These are phyloP conservation scores for Xylaria sp. DNA, from an alignment of 2,329 filamentous ascomycete genomes.

Conservation along the genomic window DNA sequence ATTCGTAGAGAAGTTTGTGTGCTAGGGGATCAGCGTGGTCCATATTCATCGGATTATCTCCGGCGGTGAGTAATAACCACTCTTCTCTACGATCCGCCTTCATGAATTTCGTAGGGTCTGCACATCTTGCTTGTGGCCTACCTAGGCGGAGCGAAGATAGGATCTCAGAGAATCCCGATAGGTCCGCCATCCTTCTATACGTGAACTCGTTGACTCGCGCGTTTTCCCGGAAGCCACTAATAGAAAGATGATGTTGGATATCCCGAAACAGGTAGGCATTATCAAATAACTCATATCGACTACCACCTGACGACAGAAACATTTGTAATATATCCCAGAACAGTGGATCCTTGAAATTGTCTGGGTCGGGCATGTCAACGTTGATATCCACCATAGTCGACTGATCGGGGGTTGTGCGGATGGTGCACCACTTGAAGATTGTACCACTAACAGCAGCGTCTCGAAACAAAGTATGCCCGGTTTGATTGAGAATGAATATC, in stretches of 20 bases:
- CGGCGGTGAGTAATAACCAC: not conserved
- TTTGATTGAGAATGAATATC: not conserved
- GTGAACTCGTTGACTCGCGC: not conserved
- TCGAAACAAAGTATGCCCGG: not conserved
- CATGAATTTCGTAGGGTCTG: not conserved
- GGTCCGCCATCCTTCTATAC: not conserved
- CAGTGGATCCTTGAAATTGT: not conserved
- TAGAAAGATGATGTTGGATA: conserved; percentile 2
- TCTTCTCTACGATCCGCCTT: not conserved
- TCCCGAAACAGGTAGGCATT: not conserved
- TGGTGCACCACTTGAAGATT: not conserved
- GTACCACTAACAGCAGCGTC: not conserved
- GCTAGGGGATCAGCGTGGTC: not conserved
- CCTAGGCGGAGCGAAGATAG: not conserved
- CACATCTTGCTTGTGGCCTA: not conserved
- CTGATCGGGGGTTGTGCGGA: not conserved
- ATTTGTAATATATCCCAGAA: not conserved
- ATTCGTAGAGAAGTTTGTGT: no score
- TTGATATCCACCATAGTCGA: not conserved
- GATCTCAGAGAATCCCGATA: not conserved
- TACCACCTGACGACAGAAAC: not conserved
- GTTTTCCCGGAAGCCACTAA: not conserved
- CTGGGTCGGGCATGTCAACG: not conserved
- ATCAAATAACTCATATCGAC: not conserved
- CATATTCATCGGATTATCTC: not conserved